Base-by-base conservation (phyloP, 208 protist genomes). In the Strigomonas culicis region DNA sequence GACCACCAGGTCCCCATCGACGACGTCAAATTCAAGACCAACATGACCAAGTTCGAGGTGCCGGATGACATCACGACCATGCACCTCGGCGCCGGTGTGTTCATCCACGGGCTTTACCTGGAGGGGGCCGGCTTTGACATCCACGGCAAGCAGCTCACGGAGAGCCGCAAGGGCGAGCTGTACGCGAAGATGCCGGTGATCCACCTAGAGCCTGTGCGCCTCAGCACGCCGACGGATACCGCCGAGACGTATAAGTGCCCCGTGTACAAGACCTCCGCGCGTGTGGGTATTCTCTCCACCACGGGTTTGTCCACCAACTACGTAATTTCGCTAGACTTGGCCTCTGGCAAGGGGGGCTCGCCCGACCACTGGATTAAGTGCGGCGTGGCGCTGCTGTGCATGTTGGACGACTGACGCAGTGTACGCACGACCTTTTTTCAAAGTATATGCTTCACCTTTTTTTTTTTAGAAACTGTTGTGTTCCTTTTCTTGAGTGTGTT, bases 261-360 rank as follows among this genome's bases (percentile, higher is more conserved):
- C 1, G 75, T 97, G 60, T 98, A 98, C 79, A 98, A 98, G 72
- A 97, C 94, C 0, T 94, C 90, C 27, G 79, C 80, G 7, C 83
- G 96, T 59, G 90, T 91, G 2, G 95, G 93, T 61, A 87, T 79
- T 21, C 76, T 97, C 24, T 95, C 88, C 2, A 97, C 93, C 0
- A 97, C 93, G 4, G 92, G 92, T 25, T 68, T 97, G 15, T 96
- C 90, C 39, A 97, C 90, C 8, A 98, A 98, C 77, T 96, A 83
- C 74, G 93, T 98, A 7, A 78, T 94, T 24, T 86, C 88, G 25
- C 65, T 98, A 6, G 83, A 98, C 50, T 55, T 98, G 6, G 36
- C 30, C 8, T 70, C 79, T 11, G 69, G 73, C 13, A 25, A 56
- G 4, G 47, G 39, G 4, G 31, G 34, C 46, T 56, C 46, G 50